A percentile compares a stretch with the other conserved stretches of the same genome.
Conservation (phyloP, 1,139 yeast species). For the Pneumocystis wakefieldiae region DNA sequence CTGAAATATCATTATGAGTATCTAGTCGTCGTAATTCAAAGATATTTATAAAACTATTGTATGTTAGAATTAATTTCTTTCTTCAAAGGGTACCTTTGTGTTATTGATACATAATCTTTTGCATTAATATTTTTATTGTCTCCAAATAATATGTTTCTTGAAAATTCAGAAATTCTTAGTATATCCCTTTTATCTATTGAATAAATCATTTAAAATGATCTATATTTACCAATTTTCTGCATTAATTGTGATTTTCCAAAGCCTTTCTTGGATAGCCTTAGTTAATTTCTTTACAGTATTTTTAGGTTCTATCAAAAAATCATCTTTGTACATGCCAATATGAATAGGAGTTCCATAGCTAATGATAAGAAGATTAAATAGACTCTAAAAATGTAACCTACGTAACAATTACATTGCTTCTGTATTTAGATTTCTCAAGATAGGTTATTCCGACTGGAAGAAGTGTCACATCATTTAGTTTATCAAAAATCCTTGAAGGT, state of each 20-base stretch:
- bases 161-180: background rate
- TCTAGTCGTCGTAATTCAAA: background rate
- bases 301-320: background rate
- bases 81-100: background rate
- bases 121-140: background rate
- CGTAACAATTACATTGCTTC: background rate
- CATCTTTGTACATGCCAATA: background rate
- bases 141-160: background rate
- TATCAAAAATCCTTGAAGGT: background rate
- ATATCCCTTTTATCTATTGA: background rate
- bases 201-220: background rate
- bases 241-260: background rate
- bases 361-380: background rate
- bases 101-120: background rate
- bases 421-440: background rate
- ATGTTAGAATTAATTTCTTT: background rate
- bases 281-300: background rate
- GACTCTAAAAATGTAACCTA: background rate
- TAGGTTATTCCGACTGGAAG: background rate
- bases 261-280: background rate
- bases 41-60: background rate
- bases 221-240: background rate
- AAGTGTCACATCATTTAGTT: background rate
- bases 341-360: background rate
- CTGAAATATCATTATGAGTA: background rate